These are phyloP conservation scores for Aspergillus heteromorphus DNA, from an alignment of 495 filamentous ascomycete species.

Conservation along the genomic window DNA sequence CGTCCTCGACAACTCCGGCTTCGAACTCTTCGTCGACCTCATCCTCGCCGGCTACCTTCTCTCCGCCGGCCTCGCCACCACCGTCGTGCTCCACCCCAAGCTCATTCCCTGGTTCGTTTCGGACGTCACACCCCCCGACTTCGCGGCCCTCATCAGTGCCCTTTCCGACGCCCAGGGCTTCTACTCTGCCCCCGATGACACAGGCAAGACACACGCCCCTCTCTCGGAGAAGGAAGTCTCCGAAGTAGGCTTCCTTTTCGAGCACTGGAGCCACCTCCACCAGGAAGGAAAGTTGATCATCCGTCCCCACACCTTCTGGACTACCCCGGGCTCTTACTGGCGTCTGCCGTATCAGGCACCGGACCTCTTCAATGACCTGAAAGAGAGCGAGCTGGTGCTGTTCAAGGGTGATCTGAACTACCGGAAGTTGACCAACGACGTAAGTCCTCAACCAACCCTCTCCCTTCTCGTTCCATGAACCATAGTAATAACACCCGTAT, in stretches of 20 bases:
- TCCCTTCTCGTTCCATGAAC: not conserved
- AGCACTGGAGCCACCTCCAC: slow-evolving; percentile 73
- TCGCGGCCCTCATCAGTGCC: slow-evolving; percentile 68
- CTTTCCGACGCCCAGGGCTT: slow-evolving; percentile 70
- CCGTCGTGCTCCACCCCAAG: slow-evolving; percentile 88
- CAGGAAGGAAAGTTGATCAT: slow-evolving; percentile 75
- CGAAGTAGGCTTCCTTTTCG: slow-evolving; percentile 70
- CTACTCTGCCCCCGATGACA: slow-evolving; percentile 68
- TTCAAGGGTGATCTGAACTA: slow-evolving; percentile 99
- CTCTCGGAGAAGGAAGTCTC: slow-evolving; percentile 62
- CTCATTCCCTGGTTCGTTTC: slow-evolving; percentile 96
- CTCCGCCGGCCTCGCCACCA: slow-evolving; percentile 73
- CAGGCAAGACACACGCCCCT: slow-evolving; percentile 48
- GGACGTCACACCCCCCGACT: slow-evolving; percentile 83
- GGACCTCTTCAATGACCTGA: slow-evolving; percentile 71
- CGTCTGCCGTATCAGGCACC: slow-evolving; percentile 63
- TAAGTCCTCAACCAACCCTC: slow-evolving; percentile 37
- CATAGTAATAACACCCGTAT: slow-evolving; percentile 8
- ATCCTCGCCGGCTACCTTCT: slow-evolving; percentile 87
- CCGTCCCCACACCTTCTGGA: slow-evolving; percentile 86
- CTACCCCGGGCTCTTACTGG: slow-evolving; percentile 78
- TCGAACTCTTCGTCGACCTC: slow-evolving; percentile 92
- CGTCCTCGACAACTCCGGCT: slow-evolving; percentile 92
- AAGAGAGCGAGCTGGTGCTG: slow-evolving; percentile 79
- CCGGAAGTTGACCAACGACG: slow-evolving; percentile 82